Evolutionary conservation across 208 protist species (phyloP), one percentile per base, ranked within the genome.

Genomic region (Crithidia fasciculata): DNA sequence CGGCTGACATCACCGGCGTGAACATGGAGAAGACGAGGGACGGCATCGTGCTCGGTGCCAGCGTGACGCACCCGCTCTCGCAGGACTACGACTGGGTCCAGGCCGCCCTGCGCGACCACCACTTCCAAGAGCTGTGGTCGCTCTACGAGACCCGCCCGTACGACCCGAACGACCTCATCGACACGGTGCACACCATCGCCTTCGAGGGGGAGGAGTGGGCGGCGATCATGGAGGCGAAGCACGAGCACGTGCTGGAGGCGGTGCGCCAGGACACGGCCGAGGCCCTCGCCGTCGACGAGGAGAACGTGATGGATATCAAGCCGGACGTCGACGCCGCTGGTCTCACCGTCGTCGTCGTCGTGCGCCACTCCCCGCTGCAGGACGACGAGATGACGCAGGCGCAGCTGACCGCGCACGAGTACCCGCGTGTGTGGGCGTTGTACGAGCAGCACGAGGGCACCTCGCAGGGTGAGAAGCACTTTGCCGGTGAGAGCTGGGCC

Each of bases 161-260:
- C 76, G 85, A 83, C 64, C 61, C 64, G 54, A 80, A 69, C 49
- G 69, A 78, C 45, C 72, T 49, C 10, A 56, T 88, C 18, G 60
- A 63, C 53, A 88, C 86, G 39, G 69, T 62, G 69, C 83, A 87
- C 81, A 77, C 56, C 47, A 19, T 86, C 40, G 55, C 59, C 68
- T 93, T 93, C 68, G 83, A 89, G 72, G 88, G 88, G 39, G 80
- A 73, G 16, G 77, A 87, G 43, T 94, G 89, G 89, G 80, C 36
- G 44, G 79, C 69, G 39, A 68, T 86, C 39, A 67, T 86, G 68
- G 44, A 61, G 18, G n/a, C 49, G 44, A 49, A 73, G 55, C 36
- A 56, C 10, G 64, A 72, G 39, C 69, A 78, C 49, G 54, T 86
- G 43, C 55, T 80, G 53, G 55, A 69, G 52, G 83, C 84, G 15